Evolutionary conservation across 805 yeast genomes (phyloP).

Genomic region (Blastobotrys mokoenaii): DNA sequence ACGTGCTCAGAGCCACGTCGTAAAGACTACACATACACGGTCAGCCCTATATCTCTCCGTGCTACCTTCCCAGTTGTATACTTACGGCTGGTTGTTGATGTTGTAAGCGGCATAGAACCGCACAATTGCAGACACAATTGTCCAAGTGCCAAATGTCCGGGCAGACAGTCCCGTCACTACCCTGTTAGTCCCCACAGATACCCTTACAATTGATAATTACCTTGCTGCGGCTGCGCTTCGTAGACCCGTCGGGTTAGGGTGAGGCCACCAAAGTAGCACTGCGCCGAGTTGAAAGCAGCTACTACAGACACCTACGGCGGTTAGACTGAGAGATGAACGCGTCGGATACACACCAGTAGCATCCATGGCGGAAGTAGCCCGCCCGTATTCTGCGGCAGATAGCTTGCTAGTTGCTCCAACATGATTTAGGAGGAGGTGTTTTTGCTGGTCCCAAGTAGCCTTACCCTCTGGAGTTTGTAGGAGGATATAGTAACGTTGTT

Average conservation of each 20-base stretch:
- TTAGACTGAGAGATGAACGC: background rate
- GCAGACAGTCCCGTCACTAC: constrained; percentile 57
- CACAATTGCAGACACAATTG: constrained; percentile 73
- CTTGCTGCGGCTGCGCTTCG: constrained; percentile 51
- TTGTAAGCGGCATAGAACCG: constrained; percentile 83
- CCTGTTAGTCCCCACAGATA: background rate
- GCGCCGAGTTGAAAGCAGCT: constrained; percentile 84
- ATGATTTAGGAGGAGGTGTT: background rate
- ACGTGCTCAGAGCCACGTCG: constrained; percentile 72
- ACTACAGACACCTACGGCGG: constrained; percentile 57
- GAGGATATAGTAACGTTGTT: too few species aligned
- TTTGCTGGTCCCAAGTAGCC: too few species aligned
- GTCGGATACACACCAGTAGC: constrained; percentile 40
- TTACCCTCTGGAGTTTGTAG: too few species aligned
- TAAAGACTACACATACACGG: constrained; percentile 36
- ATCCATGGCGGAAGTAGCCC: constrained; percentile 63
- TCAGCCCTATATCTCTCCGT: background rate
- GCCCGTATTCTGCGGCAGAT: constrained; percentile 31
- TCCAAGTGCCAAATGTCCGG: constrained; percentile 99
- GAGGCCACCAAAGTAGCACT: constrained; percentile 71
- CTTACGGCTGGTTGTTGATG: constrained; percentile 46
- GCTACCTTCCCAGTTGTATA: background rate
- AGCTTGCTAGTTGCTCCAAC: constrained; percentile 1
- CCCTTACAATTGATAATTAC: too few species aligned
- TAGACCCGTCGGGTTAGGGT: constrained; percentile 75